These are phyloP conservation scores for Cotoneaster glaucophyllus DNA, from an alignment of 306 rosid genomes.

Conservation along the genomic window DNA sequence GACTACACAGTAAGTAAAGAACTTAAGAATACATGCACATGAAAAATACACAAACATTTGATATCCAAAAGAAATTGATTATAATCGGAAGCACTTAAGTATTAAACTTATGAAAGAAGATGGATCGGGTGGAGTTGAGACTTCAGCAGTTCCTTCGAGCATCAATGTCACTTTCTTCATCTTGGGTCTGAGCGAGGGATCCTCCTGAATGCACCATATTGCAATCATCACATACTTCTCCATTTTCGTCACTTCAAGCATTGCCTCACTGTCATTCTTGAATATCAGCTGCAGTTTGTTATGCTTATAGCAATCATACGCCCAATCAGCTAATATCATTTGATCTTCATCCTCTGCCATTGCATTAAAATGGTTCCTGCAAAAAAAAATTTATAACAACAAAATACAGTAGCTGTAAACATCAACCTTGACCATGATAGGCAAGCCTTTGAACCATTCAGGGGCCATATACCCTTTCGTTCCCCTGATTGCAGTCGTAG, in stretches of 20 bases:
- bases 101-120: constrained; percentile 11
- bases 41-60: too few relatives aligned
- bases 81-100: neutral
- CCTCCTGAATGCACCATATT: constrained; percentile 37
- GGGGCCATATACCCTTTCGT: constrained; percentile 20
- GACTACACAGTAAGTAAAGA: too few relatives aligned
- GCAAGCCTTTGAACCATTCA: constrained; percentile 29
- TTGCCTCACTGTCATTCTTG: neutral
- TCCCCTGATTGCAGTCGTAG: constrained; percentile 19
- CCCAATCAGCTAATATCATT: constrained; percentile 30
- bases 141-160: constrained; percentile 28
- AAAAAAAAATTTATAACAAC: constrained; percentile 22
- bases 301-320: constrained; percentile 21
- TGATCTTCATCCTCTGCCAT: neutral
- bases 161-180: constrained; percentile 29
- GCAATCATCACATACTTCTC: constrained; percentile 28
- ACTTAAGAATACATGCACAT: too few relatives aligned
- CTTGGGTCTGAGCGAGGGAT: constrained; percentile 30
- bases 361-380: constrained; percentile 17
- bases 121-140: constrained; percentile 18
- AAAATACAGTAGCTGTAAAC: constrained; percentile 39
- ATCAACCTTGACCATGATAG: constrained; percentile 34
- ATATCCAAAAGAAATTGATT: neutral
- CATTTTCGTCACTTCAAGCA: neutral
- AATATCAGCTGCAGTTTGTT: constrained; percentile 1